A percentile compares a stretch with the other conserved stretches of the same genome.
Evolutionary conservation across 495 filamentous ascomycete species (phyloP).

Genomic region (Aspergillus heteromorphus): DNA sequence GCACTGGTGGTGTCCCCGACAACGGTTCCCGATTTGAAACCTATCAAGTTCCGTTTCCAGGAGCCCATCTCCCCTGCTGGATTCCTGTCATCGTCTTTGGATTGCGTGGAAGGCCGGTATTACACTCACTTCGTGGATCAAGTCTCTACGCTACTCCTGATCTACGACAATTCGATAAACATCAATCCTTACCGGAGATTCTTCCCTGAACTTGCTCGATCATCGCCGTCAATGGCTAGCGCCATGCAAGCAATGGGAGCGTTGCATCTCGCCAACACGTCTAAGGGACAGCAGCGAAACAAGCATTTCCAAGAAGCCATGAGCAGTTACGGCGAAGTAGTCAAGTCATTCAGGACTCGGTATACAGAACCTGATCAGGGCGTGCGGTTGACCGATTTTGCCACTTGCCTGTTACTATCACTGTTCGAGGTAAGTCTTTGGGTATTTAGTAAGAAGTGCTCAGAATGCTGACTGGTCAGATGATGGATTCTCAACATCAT

Average conservation of each 20-base stretch:
- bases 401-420: slow-evolving; percentile 36
- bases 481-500: slow-evolving; percentile 42
- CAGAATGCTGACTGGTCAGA: slow-evolving; percentile 18
- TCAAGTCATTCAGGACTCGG: slow-evolving; percentile 30
- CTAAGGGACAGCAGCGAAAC: slow-evolving; percentile 27
- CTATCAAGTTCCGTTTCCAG: slow-evolving; percentile 21
- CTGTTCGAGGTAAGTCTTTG: slow-evolving; percentile 31
- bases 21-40: slow-evolving; percentile 3
- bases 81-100: slow-evolving; percentile 19
- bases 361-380: slow-evolving; percentile 25
- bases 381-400: slow-evolving; percentile 31
- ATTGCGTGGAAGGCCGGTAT: slow-evolving; percentile 29
- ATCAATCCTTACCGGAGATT: slow-evolving; percentile 32
- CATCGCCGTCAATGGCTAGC: slow-evolving; percentile 34
- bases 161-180: slow-evolving; percentile 34
- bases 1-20: slow-evolving; percentile 11
- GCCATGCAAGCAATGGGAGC: slow-evolving; percentile 43
- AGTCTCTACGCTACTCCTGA: slow-evolving; percentile 33
- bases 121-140: slow-evolving; percentile 35
- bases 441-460: neutral
- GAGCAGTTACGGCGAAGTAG: slow-evolving; percentile 36
- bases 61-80: slow-evolving; percentile 20
- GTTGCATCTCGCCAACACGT: slow-evolving; percentile 39
- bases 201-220: slow-evolving; percentile 34
- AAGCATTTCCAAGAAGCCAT: slow-evolving; percentile 39